Conservation (phyloP, 75 land plant genomes). For the Isoetes taiwanensis region DNA sequence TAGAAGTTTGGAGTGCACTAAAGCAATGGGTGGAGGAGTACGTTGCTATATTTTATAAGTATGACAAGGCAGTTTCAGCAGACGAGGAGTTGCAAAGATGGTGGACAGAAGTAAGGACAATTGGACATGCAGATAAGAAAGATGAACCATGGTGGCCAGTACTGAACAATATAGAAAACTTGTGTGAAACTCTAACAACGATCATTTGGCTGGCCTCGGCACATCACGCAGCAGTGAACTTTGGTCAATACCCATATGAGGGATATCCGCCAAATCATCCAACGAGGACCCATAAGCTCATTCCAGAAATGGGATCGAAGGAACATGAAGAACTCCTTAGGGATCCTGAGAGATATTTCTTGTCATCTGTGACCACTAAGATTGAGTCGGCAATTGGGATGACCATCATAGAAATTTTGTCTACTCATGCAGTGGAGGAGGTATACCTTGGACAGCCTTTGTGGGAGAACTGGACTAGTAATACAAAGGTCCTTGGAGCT, state of each 20-base stretch:
- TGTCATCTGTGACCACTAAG: conserved; percentile 32
- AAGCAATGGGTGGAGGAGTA: conserved; percentile 41
- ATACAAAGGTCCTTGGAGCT: conserved; percentile 16
- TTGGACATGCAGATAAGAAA: conserved; percentile 58
- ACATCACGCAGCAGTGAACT: conserved; percentile 68
- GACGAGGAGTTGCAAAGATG: conserved; percentile 80
- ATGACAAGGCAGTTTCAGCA: conserved; percentile 20
- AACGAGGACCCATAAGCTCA: not conserved
- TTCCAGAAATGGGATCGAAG: conserved; percentile 12
- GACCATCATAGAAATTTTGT: conserved; percentile 27
- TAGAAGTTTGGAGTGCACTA: conserved; percentile 75
- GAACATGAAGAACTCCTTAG: conserved; percentile 16
- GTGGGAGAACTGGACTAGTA: conserved; percentile 24
- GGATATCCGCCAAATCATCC: conserved; percentile 49
- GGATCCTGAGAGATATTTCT: conserved; percentile 24
- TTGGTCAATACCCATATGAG: conserved; percentile 49
- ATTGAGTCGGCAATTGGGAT: conserved; percentile 21
- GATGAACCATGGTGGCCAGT: conserved; percentile 53
- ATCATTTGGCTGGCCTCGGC: conserved; percentile 54
- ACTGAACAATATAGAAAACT: conserved; percentile 23
- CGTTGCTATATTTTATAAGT: conserved; percentile 44
- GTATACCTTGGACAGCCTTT: conserved; percentile 45
- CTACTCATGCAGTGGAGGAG: conserved; percentile 51
- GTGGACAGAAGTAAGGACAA: conserved; percentile 58
- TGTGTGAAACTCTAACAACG: conserved; percentile 32